Evolutionary conservation across 495 filamentous ascomycete species (phyloP), one percentile per base, ranked within the genome.

Genomic region (Delitschia confertaspora): DNA sequence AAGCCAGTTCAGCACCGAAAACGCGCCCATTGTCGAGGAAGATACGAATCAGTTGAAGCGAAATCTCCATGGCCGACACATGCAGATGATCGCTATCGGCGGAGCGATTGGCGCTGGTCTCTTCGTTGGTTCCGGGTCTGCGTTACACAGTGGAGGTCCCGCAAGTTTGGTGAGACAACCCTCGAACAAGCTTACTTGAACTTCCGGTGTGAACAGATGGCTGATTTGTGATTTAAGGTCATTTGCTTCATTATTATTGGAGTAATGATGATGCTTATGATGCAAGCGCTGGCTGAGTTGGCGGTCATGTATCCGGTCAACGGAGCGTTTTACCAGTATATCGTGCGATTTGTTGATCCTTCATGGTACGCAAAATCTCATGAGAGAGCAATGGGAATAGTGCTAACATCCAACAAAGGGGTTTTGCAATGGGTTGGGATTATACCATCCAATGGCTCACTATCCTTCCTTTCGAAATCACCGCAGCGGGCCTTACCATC

Each of bases 221-320:
- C 42, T 53, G 23, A 53, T 31, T 29, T 7, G 19, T 16, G 21
- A 4, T 11, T 33, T 14, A 49, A 65, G 65, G 54, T 72, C 8
- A 51, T 69, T 27, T 67, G 64, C 35, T 78, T 70, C 53, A 52
- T 68, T 17, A 71, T 76, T 49, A 67, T 74, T 14, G 74, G 74
- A 40, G 33, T 57, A 21, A 71, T 76, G 66, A 65, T 78, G 41
- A 56, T 72, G 31, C 59, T 55, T 32, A 53, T 50, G 42, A 51
- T 85, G 53, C 78, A 82, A 56, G 79, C 78, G 7, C 61, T 85
- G 18, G 80, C 78, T 51, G 80, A 85, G 57, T 49, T 85, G 44
- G 80, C 80, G 10, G 74, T 80, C 38, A 68, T 82, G 49, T 85
- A 80, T 51, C 82, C 82, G 5, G 71, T 77, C 31, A 79, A 79